Percentiles rank a stretch among this genome's conserved stretches.
phyloP scores from a whole-genome alignment of 2,329 filamentous ascomycete genomes.

The Lachnellula cervina region DNA sequence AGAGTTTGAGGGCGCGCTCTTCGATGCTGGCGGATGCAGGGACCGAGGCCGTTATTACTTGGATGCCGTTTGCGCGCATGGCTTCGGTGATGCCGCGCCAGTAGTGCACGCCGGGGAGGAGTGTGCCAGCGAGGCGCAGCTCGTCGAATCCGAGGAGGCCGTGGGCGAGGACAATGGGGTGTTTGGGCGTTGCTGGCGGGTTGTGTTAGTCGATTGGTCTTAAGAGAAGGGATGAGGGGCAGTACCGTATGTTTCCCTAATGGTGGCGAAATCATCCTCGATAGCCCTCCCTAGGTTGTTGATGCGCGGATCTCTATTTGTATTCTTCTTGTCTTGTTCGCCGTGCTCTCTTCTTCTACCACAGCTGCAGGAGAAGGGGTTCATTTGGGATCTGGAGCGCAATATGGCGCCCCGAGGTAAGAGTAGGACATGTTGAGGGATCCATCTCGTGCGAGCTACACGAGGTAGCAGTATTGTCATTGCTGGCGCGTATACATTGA shows the following conservation, averaged over 20 bases:
- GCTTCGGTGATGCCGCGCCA: conserved; percentile 61
- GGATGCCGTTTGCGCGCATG: conserved; percentile 46
- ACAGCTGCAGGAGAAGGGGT: background rate
- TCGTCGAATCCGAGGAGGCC: conserved; percentile 61
- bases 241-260: conserved; percentile 53
- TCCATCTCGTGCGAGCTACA: conserved; percentile 25
- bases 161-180: conserved; percentile 62
- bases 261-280: conserved; percentile 55
- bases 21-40: conserved; percentile 58
- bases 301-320: conserved; percentile 42
- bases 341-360: background rate
- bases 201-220: conserved; percentile 3
- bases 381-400: background rate
- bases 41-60: conserved; percentile 57
- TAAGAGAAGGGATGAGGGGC: background rate
- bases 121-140: conserved; percentile 43
- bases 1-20: conserved; percentile 54
- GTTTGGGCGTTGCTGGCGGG: conserved; percentile 45
- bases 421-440: conserved; percentile 15
- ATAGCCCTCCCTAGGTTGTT: conserved; percentile 48
- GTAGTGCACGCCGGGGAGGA: conserved; percentile 54
- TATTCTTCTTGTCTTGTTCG: conserved; percentile 8
- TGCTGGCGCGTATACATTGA: conserved; percentile 21
- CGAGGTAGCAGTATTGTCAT: conserved; percentile 27
- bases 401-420: background rate